Base-by-base conservation (phyloP, 306 rosid genomes). In the Begonia masoniana region DNA sequence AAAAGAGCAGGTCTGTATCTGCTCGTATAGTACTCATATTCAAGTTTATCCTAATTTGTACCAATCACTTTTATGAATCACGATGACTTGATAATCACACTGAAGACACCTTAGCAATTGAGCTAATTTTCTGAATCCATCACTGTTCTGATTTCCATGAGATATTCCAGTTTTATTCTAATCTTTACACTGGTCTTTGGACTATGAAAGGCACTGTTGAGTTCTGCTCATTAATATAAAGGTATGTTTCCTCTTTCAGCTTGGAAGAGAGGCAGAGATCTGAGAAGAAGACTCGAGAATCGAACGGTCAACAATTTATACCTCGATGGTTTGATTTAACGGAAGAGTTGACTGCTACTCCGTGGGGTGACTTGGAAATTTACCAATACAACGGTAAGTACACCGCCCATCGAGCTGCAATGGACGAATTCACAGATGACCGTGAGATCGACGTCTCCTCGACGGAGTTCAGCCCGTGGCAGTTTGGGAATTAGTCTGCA, bases 211-310 rank as follows among this genome's bases (percentile, higher is more conserved):
- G 24, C 4, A n/a, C 24, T 1, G 2, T 21, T 21, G 24, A 21
- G 2, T 21, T 21, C 24, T 21, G 24, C 24, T 21, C 24, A 21
- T 21, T 3, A 21, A 21, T 21, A 2, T 21, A 21, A 21, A 21
- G 47, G 13, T 2, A 6, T 11, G 3, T 43, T 26, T 31, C 45
- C 17, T 24, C 13, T 51, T 49, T 21, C 17, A 62, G 66, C 61
- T 71, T 89, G 87, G 95, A 89, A 80, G 97, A 89, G 80, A 76
- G 77, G 61, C 97, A 89, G 72, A 80, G 95, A 59, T 78, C 94
- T 56, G 97, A 85, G 58, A 88, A 85, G 89, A 76, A 71, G 74
- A 67, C 57, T 15, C 68, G 94, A 62, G 94, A 85, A 62, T 71
- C 69, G 12, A 76, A 80, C 51, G 83, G 76, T 41, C 62, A 78